A percentile compares a stretch with the other conserved stretches of the same genome.
phyloP scores from a whole-genome alignment of 345 rosid genomes.

The Clausena lansium region DNA sequence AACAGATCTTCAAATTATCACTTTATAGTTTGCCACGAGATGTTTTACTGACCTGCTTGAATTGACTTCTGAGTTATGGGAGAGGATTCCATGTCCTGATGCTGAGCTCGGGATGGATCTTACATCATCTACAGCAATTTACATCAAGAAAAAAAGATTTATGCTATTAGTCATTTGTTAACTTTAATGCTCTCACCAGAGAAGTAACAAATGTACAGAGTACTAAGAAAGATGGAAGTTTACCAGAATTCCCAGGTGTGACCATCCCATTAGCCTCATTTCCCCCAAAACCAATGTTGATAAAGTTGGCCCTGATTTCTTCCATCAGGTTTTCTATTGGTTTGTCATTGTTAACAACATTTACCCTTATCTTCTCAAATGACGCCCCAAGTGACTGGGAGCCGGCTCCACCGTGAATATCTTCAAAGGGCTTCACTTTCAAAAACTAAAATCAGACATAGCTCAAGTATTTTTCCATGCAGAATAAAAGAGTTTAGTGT shows the following conservation, averaged over 20 bases:
- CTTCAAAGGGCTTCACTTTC: constrained; percentile 50
- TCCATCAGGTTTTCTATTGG: constrained; percentile 31
- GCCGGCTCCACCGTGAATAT: constrained; percentile 44
- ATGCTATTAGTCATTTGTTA: background rate
- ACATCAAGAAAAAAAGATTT: constrained; percentile 3
- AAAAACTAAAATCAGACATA: constrained; percentile 28
- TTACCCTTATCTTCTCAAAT: constrained; percentile 45
- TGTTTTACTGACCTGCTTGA: constrained; percentile 37
- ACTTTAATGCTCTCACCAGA: background rate
- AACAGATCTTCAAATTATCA: background rate
- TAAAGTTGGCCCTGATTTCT: constrained; percentile 39
- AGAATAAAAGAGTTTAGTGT: constrained; percentile 14
- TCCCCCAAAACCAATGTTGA: constrained; percentile 22
- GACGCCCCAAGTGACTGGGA: constrained; percentile 36
- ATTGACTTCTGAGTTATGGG: constrained; percentile 29
- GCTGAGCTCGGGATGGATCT: constrained; percentile 69
- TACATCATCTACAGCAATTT: constrained; percentile 49
- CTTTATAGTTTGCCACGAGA: background rate
- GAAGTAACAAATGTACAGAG: background rate
- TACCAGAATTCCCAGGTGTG: constrained; percentile 70
- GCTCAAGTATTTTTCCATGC: constrained; percentile 5
- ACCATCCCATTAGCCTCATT: constrained; percentile 32
- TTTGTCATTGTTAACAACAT: constrained; percentile 21
- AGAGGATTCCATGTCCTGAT: constrained; percentile 48
- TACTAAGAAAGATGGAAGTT: background rate